A percentile compares a stretch with the other conserved stretches of the same genome.
Conservation (phyloP, 306 rosid species). For the Gynostemma pentaphyllum region DNA sequence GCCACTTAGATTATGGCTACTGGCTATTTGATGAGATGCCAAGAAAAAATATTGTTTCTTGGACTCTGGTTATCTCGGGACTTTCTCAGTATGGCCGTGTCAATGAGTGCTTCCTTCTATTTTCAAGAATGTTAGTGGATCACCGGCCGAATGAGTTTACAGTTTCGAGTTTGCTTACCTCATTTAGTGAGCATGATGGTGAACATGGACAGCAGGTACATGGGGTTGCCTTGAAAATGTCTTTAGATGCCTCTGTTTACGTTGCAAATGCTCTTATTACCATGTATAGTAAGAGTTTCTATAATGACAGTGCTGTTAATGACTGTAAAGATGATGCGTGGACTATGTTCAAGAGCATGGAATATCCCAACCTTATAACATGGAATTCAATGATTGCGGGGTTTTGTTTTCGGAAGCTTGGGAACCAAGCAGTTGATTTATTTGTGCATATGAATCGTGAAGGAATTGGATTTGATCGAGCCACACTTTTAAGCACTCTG, state of each 20-base stretch:
- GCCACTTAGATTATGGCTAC: conserved; percentile 32
- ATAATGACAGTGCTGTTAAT: conserved; percentile 16
- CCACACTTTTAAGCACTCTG: conserved; percentile 48
- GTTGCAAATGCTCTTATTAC: conserved; percentile 79
- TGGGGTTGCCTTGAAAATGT: conserved; percentile 55
- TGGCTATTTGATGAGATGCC: conserved; percentile 62
- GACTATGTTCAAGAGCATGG: conserved; percentile 51
- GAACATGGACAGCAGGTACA: conserved; percentile 67
- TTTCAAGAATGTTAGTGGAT: conserved; percentile 35
- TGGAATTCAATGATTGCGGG: conserved; percentile 92
- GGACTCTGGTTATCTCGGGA: conserved; percentile 77
- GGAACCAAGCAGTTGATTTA: conserved; percentile 37
- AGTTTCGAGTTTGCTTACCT: conserved; percentile 59
- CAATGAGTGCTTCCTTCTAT: conserved; percentile 38
- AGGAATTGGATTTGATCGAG: conserved; percentile 55
- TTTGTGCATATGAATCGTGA: conserved; percentile 44
- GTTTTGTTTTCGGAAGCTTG: conserved; percentile 50
- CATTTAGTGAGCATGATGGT: conserved; percentile 21
- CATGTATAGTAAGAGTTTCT: conserved; percentile 55
- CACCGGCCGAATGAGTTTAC: conserved; percentile 68
- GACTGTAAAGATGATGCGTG: conserved; percentile 36
- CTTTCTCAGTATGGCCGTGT: conserved; percentile 34
- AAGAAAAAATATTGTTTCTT: conserved; percentile 51
- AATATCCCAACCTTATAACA: conserved; percentile 44
- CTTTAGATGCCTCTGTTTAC: conserved; percentile 45